These are phyloP conservation scores for Sextonia rubra DNA, from an alignment of 164 flowering plant species.

Conservation along the genomic window DNA sequence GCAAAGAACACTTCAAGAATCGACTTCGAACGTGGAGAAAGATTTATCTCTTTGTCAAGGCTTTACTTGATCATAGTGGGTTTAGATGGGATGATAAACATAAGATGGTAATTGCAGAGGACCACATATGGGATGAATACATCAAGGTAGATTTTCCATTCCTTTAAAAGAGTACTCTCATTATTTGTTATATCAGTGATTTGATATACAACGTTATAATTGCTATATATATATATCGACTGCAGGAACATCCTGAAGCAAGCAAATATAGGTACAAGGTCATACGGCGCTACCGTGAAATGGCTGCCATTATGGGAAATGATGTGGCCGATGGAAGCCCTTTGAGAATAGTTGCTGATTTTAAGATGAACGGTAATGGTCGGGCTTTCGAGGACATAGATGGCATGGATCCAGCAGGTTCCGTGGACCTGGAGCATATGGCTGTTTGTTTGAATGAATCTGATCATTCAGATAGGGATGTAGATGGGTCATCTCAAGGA, in stretches of 20 bases:
- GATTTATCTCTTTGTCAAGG: constrained; percentile 35
- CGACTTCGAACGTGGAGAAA: constrained; percentile 56
- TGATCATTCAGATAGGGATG: background rate
- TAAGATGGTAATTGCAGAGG: constrained; percentile 53
- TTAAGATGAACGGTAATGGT: background rate
- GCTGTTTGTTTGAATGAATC: background rate
- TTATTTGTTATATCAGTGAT: background rate
- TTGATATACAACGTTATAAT: background rate
- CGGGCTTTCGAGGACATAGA: background rate
- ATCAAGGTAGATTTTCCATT: constrained; percentile 35
- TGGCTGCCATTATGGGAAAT: constrained; percentile 7
- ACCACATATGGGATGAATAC: constrained; percentile 53
- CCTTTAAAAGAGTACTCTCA: background rate
- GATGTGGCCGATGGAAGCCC: background rate
- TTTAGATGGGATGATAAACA: constrained; percentile 53
- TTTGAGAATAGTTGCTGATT: background rate
- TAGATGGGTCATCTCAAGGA: background rate
- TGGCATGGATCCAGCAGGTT: background rate
- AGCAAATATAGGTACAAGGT: constrained; percentile 31
- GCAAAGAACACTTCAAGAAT: constrained; percentile 49
- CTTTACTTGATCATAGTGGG: constrained; percentile 43
- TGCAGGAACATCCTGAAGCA: constrained; percentile 51
- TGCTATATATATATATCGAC: background rate
- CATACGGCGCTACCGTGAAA: constrained; percentile 2
- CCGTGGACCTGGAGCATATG: background rate